phyloP scores from a whole-genome alignment of 1,139 yeast species.

The Saccharomycopsis hybrid region DNA sequence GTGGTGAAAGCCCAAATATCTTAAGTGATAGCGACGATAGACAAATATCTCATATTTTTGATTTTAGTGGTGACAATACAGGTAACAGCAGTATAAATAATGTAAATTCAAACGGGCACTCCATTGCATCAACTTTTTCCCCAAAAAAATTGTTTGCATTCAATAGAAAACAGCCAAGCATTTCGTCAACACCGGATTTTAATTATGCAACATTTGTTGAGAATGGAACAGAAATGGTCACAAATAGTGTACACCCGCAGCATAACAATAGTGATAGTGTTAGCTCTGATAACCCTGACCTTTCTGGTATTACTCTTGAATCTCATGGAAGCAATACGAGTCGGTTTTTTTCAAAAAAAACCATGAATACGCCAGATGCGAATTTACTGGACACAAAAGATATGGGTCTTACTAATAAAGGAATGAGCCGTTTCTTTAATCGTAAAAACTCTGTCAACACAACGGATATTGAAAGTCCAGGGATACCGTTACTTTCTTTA shows the following conservation, averaged over 20 bases:
- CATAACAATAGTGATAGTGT: neutral
- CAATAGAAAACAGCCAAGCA: constrained; percentile 11
- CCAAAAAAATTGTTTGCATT: constrained; percentile 19
- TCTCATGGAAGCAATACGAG: constrained; percentile 1
- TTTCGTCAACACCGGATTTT: neutral
- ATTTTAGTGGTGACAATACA: neutral
- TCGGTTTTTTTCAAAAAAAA: no score
- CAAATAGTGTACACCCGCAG: constrained; percentile 6
- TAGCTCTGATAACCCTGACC: constrained; percentile 1
- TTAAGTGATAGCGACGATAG: neutral
- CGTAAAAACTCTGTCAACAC: constrained; percentile 2
- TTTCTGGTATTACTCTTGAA: neutral
- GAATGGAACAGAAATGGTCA: constrained; percentile 15
- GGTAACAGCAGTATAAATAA: neutral
- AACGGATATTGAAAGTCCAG: neutral
- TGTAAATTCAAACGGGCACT: constrained; percentile 1
- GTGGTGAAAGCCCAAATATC: neutral
- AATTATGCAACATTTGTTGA: neutral
- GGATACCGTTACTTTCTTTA: neutral
- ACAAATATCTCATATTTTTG: no score
- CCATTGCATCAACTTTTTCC: constrained; percentile 16
- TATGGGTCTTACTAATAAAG: neutral
- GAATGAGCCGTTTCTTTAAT: constrained; percentile 12
- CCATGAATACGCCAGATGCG: no score
- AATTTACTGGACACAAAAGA: neutral